These are phyloP conservation scores for Moesziomyces sp. DNA, from an alignment of 1,284 basidiomycete genomes.

Conservation along the genomic window DNA sequence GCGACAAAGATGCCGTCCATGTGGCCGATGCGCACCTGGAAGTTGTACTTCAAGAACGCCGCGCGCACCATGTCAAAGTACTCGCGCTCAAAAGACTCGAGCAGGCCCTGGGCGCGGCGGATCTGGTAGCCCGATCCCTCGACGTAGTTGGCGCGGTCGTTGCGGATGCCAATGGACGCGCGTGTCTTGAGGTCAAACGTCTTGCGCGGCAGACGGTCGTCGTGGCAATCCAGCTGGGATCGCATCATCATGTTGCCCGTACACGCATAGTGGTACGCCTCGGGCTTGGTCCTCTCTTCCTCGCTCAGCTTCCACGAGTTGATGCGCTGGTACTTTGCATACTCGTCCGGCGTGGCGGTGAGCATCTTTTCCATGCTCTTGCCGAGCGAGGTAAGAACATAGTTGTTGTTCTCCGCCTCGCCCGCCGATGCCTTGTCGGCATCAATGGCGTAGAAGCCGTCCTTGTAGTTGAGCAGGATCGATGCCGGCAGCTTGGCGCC, in stretches of 20 bases:
- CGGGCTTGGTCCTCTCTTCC: conserved; percentile 68
- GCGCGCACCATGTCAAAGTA: conserved; percentile 83
- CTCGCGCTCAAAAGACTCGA: conserved; percentile 67
- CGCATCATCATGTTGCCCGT: conserved; percentile 86
- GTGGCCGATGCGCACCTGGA: conserved; percentile 93
- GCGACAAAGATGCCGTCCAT: conserved; percentile 98
- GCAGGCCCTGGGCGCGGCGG: conserved; percentile 52
- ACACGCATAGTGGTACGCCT: conserved; percentile 70
- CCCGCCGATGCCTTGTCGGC: conserved; percentile 71
- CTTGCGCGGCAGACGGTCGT: conserved; percentile 82
- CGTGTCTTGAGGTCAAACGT: conserved; percentile 97
- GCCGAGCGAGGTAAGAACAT: conserved; percentile 73
- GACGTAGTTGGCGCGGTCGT: conserved; percentile 86
- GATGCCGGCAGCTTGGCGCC: conserved; percentile 84
- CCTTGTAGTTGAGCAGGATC: conserved; percentile 74
- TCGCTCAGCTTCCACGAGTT: conserved; percentile 63
- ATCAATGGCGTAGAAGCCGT: conserved; percentile 79
- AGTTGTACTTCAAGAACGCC: conserved; percentile 93
- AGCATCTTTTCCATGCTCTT: conserved; percentile 89
- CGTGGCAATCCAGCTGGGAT: conserved; percentile 90
- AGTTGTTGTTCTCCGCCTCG: conserved; percentile 62
- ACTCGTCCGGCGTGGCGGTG: conserved; percentile 77
- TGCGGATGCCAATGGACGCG: conserved; percentile 83
- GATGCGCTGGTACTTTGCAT: conserved; percentile 74
- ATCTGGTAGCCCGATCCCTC: conserved; percentile 67